phyloP scores from a whole-genome alignment of 2,329 filamentous ascomycete species.

The Fusarium papillatum region DNA sequence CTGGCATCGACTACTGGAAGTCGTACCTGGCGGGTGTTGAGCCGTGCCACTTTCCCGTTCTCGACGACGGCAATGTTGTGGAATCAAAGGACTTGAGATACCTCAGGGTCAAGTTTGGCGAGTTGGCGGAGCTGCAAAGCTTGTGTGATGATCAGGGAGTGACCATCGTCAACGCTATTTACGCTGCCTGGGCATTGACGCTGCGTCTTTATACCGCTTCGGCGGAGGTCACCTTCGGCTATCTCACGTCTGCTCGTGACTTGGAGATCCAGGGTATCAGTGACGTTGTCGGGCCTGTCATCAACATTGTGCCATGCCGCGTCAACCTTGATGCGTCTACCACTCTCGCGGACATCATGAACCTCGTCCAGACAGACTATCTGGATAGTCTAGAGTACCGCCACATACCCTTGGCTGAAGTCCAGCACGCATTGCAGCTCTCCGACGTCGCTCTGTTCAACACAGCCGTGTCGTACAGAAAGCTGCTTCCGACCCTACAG shows the following conservation, averaged over 20 bases:
- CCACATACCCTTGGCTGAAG: slow-evolving; percentile 25
- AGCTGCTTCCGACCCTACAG: slow-evolving; percentile 20
- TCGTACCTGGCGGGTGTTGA: slow-evolving; percentile 27
- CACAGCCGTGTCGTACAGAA: slow-evolving; percentile 41
- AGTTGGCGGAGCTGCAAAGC: slow-evolving; percentile 14
- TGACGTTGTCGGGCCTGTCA: slow-evolving; percentile 64
- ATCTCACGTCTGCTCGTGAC: slow-evolving; percentile 66
- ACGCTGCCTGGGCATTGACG: slow-evolving; percentile 38
- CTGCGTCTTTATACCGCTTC: slow-evolving; percentile 55
- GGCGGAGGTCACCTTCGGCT: slow-evolving; percentile 65
- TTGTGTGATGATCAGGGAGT: slow-evolving; percentile 24
- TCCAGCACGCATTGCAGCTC: slow-evolving; percentile 39
- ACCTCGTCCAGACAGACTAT: slow-evolving; percentile 23
- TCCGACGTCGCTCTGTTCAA: slow-evolving; percentile 40
- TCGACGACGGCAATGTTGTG: slow-evolving; percentile 19
- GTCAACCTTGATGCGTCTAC: slow-evolving; percentile 47
- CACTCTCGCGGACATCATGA: slow-evolving; percentile 10
- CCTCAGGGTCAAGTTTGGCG: slow-evolving; percentile 34
- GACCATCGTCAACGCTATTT: slow-evolving; percentile 35
- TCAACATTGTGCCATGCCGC: slow-evolving; percentile 70
- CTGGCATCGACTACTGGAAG: slow-evolving; percentile 30
- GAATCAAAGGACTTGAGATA: slow-evolving; percentile 30
- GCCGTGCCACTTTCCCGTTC: slow-evolving; percentile 35
- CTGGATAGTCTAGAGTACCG: slow-evolving; percentile 31
- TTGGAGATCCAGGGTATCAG: slow-evolving; percentile 60